Conservation (phyloP, 2,329 filamentous ascomycete genomes). For the Colletotrichum brevisporum region DNA sequence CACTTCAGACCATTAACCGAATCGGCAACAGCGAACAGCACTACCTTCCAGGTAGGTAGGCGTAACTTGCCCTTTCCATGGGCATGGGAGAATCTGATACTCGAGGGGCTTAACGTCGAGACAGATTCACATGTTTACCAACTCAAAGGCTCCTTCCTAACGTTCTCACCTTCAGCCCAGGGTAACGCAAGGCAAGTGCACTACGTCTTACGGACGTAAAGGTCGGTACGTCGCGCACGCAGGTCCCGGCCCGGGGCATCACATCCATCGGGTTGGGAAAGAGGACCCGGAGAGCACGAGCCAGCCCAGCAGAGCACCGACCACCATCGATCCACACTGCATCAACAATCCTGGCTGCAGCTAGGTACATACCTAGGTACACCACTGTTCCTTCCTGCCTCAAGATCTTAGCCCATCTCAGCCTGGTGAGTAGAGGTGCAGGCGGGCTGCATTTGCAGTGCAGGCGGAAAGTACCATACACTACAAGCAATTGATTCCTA, state of each 20-base stretch:
- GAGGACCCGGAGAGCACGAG: conserved; percentile 6
- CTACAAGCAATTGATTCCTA: too few relatives aligned
- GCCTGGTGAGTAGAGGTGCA: background rate
- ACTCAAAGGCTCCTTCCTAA: too few relatives aligned
- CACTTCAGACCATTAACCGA: too few relatives aligned
- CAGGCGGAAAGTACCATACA: background rate
- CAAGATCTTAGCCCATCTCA: too few relatives aligned
- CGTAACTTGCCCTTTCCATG: background rate
- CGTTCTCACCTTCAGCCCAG: background rate
- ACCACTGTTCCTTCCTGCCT: too few relatives aligned
- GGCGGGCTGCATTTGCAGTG: background rate
- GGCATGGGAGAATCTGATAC: too few relatives aligned
- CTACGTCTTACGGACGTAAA: background rate
- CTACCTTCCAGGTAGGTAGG: background rate
- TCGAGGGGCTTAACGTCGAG: too few relatives aligned
- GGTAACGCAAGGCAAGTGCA: background rate
- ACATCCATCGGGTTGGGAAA: background rate
- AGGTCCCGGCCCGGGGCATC: background rate
- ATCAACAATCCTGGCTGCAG: background rate
- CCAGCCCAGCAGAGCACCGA: conserved; percentile 21
- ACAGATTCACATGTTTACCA: too few relatives aligned
- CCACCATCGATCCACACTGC: background rate
- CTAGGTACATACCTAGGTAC: too few relatives aligned
- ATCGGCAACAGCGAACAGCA: too few relatives aligned
- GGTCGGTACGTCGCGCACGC: background rate